phyloP scores from a whole-genome alignment of 164 flowering plant genomes.

The Tetracentron sinense region DNA sequence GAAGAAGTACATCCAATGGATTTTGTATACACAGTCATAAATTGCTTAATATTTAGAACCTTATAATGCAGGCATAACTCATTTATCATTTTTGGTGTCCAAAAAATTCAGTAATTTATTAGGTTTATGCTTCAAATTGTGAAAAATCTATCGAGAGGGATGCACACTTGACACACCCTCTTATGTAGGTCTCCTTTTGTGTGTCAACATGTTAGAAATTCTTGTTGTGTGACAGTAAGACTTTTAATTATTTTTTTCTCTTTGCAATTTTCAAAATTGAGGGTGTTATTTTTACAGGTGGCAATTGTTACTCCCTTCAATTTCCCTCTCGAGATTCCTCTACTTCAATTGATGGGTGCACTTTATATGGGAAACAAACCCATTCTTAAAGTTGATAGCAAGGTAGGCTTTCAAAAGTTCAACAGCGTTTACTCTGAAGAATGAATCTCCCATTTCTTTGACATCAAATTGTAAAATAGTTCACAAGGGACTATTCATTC shows the following conservation, averaged over 20 bases:
- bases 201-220: too few species aligned
- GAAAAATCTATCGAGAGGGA: too few species aligned
- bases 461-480: too few species aligned
- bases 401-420: conserved; percentile 40
- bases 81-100: background rate
- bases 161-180: too few species aligned
- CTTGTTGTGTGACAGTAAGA: too few species aligned
- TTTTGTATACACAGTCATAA: too few species aligned
- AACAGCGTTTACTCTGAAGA: background rate
- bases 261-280: background rate
- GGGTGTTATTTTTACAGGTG: conserved; percentile 48
- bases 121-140: background rate
- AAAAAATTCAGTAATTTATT: too few species aligned
- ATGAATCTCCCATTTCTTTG: too few species aligned
- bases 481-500: too few species aligned
- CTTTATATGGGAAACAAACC: conserved; percentile 99
- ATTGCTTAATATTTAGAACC: background rate
- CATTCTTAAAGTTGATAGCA: conserved; percentile 91
- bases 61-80: background rate
- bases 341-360: conserved; percentile 97
- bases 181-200: too few species aligned
- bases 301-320: conserved; percentile 92
- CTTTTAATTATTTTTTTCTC: background rate
- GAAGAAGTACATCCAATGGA: too few species aligned
- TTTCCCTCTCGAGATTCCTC: conserved; percentile 93